Base-by-base conservation (phyloP, 1,139 yeast species). In the Yamadazyma buinensis region DNA sequence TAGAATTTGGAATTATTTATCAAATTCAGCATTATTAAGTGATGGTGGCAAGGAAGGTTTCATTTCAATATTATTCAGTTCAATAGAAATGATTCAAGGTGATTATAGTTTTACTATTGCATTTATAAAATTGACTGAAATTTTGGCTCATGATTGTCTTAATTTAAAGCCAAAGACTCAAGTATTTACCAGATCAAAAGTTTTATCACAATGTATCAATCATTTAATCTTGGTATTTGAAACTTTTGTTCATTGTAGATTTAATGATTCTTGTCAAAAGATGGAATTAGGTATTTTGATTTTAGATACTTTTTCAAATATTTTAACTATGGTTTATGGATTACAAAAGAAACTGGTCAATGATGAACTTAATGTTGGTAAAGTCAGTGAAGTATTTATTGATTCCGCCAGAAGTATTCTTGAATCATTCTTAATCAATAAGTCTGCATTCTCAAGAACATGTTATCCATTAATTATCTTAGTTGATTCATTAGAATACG, bases 1-100 rank as follows among this genome's bases (percentile, higher is more conserved):
- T 42, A 64, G 88, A 41, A 83, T 88, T 2, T 88, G 96, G 95
- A 75, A 88, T 0, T 84, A 80, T 48, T 57, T 88, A 13, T 72
- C 80, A 13, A 76, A 79, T 36, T 82, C 95, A 1, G 73, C 78
- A 15, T 60, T 87, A 19, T 61, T 86, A 3, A 79, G 83, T 12
- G 70, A 72, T 34, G 73, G 76, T 40, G 87, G 88, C 0, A 78
- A 76, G 44, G 87, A 85, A 34, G 92, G 94, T 0, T 60, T 79
- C 33, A 77, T 81, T 1, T 59, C 78, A 1, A 68, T 72, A 0
- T 67, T 86, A 7, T 66, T 86, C 36, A 90, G 92, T 3, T 73
- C 90, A 3, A 72, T 79, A 19, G 97, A 88, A 56, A 73, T 81
- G 57, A 79, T 83, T 2, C 67, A 64, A 36, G 92, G 90, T 8